These are phyloP conservation scores for Trichothecium roseum DNA, from an alignment of 2,329 filamentous ascomycete genomes.

Conservation along the genomic window DNA sequence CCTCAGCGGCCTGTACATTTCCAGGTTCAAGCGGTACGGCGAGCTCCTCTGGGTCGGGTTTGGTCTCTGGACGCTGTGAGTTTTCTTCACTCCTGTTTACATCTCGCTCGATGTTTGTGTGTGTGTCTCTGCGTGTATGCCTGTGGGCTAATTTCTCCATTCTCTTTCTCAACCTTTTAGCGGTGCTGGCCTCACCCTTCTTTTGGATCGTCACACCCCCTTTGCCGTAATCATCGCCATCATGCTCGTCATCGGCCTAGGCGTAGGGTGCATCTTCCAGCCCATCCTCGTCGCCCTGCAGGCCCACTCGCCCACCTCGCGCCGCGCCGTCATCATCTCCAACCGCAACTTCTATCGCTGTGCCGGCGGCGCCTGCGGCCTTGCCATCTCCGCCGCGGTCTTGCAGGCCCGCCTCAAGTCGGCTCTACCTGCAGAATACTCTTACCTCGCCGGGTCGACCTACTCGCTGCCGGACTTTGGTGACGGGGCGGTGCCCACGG, in stretches of 20 bases:
- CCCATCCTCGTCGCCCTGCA: conserved; percentile 45
- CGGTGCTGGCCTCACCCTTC: conserved; percentile 39
- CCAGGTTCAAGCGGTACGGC: conserved; percentile 42
- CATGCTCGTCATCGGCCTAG: conserved; percentile 35
- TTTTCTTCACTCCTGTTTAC: conserved; percentile 1
- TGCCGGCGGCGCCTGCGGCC: conserved; percentile 29
- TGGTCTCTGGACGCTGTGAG: conserved; percentile 22
- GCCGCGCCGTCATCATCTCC: conserved; percentile 52
- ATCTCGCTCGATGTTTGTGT: too few relatives aligned
- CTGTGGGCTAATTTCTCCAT: too few relatives aligned
- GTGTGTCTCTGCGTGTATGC: too few relatives aligned
- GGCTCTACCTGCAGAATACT: conserved; percentile 14
- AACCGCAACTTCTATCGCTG: conserved; percentile 53
- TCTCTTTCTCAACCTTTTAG: conserved; percentile 6
- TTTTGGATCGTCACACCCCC: conserved; percentile 33
- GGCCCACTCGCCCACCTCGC: conserved; percentile 42
- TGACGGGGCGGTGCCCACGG: conserved; percentile 1
- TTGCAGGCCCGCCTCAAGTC: conserved; percentile 18
- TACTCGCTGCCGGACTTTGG: conserved; percentile 15
- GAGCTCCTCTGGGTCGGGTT: conserved; percentile 42
- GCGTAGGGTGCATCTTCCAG: conserved; percentile 39
- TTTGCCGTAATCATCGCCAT: conserved; percentile 38
- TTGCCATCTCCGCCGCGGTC: conserved; percentile 27
- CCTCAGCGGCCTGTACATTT: conserved; percentile 46
- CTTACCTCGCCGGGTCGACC: conserved; percentile 15